These are phyloP conservation scores for Crucihimalaya himalaica DNA, from an alignment of 345 rosid genomes.

Conservation along the genomic window DNA sequence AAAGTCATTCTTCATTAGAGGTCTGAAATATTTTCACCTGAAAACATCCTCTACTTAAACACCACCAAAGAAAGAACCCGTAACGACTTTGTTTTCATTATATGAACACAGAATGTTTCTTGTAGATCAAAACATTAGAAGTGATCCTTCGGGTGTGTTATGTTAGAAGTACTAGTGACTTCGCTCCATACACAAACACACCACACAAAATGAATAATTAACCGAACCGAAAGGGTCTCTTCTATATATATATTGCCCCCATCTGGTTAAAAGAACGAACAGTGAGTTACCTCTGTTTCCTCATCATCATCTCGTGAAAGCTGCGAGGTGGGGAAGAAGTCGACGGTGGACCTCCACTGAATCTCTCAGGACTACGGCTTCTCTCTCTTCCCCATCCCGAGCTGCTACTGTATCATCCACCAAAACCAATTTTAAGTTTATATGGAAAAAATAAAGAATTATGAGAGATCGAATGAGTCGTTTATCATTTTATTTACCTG, in stretches of 20 bases:
- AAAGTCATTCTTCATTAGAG: background rate
- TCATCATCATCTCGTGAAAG: constrained; percentile 42
- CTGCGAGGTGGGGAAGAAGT: constrained; percentile 37
- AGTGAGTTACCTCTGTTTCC: constrained; percentile 19
- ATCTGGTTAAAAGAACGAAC: background rate
- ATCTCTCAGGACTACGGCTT: constrained; percentile 63
- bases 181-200: constrained; percentile 23
- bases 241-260: constrained; percentile 21
- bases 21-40: background rate
- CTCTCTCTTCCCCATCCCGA: constrained; percentile 53
- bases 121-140: constrained; percentile 12
- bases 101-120: constrained; percentile 22
- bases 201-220: constrained; percentile 25
- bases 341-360: constrained; percentile 29
- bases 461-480: background rate
- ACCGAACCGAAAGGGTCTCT: background rate
- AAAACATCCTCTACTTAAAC: background rate
- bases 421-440: background rate
- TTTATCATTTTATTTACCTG: constrained; percentile 48
- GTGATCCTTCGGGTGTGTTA: constrained; percentile 2
- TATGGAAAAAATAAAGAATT: background rate
- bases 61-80: constrained; percentile 1
- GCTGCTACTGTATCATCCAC: constrained; percentile 43
- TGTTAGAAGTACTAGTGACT: background rate
- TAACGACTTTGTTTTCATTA: constrained; percentile 6